Conservation (phyloP, 371 early-diverging fungal genomes). For the Mucor piriformis region DNA sequence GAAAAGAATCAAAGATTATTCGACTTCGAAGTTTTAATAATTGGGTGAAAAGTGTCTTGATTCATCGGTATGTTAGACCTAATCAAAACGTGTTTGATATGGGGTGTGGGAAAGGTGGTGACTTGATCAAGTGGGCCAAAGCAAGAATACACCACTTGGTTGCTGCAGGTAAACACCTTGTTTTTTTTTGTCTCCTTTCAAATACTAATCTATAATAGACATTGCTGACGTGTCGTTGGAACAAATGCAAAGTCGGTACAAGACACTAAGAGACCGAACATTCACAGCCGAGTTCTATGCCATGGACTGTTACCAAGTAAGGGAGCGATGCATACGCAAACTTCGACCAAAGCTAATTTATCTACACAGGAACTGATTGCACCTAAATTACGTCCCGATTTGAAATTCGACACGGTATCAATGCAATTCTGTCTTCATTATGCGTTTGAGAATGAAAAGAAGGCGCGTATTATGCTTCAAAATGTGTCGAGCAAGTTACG, state of each 20-base stretch:
- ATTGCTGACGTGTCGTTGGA: conserved; percentile 92
- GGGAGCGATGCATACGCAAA: no score
- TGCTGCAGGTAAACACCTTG: conserved; percentile 59
- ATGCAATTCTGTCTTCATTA: conserved; percentile 99
- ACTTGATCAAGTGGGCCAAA: conserved; percentile 90
- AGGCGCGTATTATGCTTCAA: conserved; percentile 78
- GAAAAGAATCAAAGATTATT: conserved; percentile 84
- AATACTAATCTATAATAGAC: conserved; percentile 56
- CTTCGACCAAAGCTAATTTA: neutral
- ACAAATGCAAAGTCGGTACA: conserved; percentile 85
- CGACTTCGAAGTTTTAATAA: conserved; percentile 93
- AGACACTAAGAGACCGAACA: conserved; percentile 50
- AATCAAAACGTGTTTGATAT: conserved; percentile 83
- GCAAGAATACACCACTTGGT: conserved; percentile 73
- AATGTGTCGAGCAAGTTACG: conserved; percentile 83
- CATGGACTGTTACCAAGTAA: conserved; percentile 81
- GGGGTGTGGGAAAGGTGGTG: conserved; percentile 99
- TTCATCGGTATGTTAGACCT: conserved; percentile 65
- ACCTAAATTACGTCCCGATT: conserved; percentile 52
- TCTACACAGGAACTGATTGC: conserved; percentile 58
- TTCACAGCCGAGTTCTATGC: conserved; percentile 79
- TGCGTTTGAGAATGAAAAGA: conserved; percentile 87
- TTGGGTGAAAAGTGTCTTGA: conserved; percentile 93
- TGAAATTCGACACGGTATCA: conserved; percentile 85
- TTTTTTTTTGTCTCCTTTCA: neutral